phyloP scores from a whole-genome alignment of 768 basidiomycete species.

The Leccinum pellstonianum region DNA sequence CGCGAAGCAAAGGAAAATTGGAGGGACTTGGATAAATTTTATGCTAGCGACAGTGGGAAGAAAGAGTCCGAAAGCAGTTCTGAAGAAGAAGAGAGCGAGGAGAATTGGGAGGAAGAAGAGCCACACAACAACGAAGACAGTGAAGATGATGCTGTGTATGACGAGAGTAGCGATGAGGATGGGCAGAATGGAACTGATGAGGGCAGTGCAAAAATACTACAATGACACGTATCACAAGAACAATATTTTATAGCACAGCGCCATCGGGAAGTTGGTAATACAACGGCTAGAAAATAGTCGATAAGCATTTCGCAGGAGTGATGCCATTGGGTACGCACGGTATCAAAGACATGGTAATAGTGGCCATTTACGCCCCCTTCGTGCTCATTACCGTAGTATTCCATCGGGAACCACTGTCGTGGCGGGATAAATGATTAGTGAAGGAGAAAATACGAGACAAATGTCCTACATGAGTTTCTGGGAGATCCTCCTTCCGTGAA shows the following conservation, averaged over 20 bases:
- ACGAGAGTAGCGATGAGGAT: conserved; percentile 19
- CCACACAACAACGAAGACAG: conserved; percentile 31
- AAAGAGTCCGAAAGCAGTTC: conserved; percentile 33
- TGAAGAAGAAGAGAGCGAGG: conserved; percentile 37
- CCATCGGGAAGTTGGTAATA: conserved; percentile 51
- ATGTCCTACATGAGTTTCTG: conserved; percentile 56
- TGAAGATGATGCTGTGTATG: conserved; percentile 25
- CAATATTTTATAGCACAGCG: conserved; percentile 36
- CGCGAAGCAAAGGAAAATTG: conserved; percentile 47
- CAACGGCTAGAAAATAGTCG: conserved; percentile 39
- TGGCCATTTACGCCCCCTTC: conserved; percentile 66
- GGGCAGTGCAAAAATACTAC: conserved; percentile 12
- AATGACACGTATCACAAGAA: conserved; percentile 6
- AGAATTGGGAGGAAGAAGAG: conserved; percentile 24
- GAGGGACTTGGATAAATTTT: conserved; percentile 73
- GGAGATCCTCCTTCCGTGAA: conserved; percentile 62
- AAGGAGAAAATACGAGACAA: background rate
- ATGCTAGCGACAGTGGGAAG: conserved; percentile 44
- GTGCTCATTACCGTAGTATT: conserved; percentile 57
- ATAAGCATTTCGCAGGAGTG: background rate
- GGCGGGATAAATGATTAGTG: conserved; percentile 3
- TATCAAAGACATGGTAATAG: conserved; percentile 74
- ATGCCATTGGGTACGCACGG: conserved; percentile 41
- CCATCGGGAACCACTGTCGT: conserved; percentile 72
- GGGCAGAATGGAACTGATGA: conserved; percentile 21